Conservation (phyloP, 2,329 filamentous ascomycete genomes). For the Colletotrichum phormii region DNA sequence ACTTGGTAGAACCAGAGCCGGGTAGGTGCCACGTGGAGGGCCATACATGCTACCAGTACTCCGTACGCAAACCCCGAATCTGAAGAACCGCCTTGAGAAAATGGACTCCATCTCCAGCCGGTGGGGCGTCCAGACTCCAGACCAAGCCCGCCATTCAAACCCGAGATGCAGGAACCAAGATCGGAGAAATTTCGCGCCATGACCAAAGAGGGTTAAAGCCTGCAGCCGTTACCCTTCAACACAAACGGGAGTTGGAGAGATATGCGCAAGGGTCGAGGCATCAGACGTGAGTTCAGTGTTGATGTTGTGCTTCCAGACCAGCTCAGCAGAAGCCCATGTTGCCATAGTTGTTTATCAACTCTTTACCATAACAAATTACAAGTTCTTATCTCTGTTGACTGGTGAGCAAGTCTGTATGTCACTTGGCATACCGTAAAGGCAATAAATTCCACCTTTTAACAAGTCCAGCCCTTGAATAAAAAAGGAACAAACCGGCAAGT, state of each 20-base stretch:
- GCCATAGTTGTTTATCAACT: not conserved
- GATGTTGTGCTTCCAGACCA: not conserved
- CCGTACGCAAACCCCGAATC: not conserved
- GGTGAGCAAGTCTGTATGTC: not conserved
- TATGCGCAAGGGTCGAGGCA: not conserved
- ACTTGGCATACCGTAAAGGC: not conserved
- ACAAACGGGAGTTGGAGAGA: not conserved
- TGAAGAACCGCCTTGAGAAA: not conserved
- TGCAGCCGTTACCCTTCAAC: not conserved
- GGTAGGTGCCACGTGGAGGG: not conserved
- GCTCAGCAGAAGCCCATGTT: too few relatives aligned
- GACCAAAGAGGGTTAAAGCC: not conserved
- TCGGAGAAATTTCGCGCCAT: not conserved
- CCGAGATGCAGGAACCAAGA: not conserved
- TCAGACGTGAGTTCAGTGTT: not conserved
- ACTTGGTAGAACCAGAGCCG: too few relatives aligned
- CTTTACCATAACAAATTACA: not conserved
- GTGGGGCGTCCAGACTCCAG: not conserved
- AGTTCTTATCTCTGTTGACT: not conserved
- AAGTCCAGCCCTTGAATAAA: constrained; percentile 1
- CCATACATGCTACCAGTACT: not conserved
- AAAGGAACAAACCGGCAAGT: not conserved
- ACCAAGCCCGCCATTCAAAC: not conserved
- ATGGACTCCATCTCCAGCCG: not conserved
- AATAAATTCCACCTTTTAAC: not conserved